Evolutionary conservation across 2,329 filamentous ascomycete species (phyloP), one percentile per base, ranked within the genome.

Genomic region (Cladosporium sp.): DNA sequence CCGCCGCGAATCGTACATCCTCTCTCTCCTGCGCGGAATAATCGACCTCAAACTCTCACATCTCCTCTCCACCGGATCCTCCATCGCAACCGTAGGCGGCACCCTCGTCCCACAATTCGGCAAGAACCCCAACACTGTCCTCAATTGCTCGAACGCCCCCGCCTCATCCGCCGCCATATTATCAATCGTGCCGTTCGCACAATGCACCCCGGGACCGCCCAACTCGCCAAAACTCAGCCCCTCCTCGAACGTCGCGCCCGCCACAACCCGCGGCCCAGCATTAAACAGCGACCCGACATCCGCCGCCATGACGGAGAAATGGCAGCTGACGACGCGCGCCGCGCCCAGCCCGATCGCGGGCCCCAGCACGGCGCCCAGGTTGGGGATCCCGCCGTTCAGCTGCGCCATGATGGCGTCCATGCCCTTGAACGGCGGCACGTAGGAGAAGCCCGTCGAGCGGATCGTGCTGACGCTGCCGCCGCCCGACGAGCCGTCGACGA

Each of bases 301-400:
- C 4, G 70, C 80, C 3, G 82, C 81, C 82, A 85, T 85, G 33
- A 85, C 82, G 1, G 77, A 81, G 61, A 85, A 85, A 61, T 85
- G 82, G 43, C 80, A 84, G 1, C 75, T 74, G 1, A 82, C 79
- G 0, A 84, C 80, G 38, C 82, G 69, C 1, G 82, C 81, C 3
- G 82, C 81, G 7, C 82, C 82, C 2, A 85, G 68, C 0, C 82
- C 82, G 55, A 85, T 83, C 0, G 82, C 82, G 4, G 82, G 82
- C 0, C 82, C 82, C 9, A 85, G 60, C 0, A 84, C 79, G 1
- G 82, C 82, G 1, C 81, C 82, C 1, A 85, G 61, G 61, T 85
- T 85, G 1, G 82, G 82, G 45, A 85, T 84, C 0, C 82, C 82
- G 57, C 75, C 68, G 58, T 84, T 84, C 54, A 85, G 66, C 60